These are phyloP conservation scores for Entelexis paramagnoliae DNA, from an alignment of 1,139 yeast species.

Conservation along the genomic window DNA sequence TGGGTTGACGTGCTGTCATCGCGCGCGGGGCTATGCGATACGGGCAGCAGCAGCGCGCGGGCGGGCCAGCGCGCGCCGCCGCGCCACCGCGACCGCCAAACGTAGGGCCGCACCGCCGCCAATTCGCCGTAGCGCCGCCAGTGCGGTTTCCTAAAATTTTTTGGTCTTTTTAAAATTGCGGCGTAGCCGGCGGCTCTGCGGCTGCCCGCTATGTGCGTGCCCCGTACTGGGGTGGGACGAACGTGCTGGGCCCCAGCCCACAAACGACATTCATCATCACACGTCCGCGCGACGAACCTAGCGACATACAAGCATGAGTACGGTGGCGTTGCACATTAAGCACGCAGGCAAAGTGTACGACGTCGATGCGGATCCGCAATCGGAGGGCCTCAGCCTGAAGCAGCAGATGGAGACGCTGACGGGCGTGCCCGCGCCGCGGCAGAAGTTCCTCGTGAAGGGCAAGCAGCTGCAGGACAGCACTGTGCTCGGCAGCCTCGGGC, in stretches of 20 bases:
- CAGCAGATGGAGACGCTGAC: constrained; percentile 61
- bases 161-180: no score
- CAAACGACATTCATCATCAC: neutral
- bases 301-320: constrained; percentile 2
- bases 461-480: constrained; percentile 73
- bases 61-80: neutral
- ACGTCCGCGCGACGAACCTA: neutral
- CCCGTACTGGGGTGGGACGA: no score
- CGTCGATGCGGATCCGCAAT: constrained; percentile 44
- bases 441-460: constrained; percentile 79
- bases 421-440: constrained; percentile 75
- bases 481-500: constrained; percentile 40
- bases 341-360: constrained; percentile 80
- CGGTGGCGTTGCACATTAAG: constrained; percentile 44
- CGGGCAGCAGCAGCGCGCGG: neutral
- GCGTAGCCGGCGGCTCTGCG: no score
- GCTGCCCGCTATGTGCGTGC: no score
- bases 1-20: neutral
- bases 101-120: no score
- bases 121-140: no score
- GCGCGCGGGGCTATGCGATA: neutral
- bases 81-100: neutral
- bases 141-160: no score
- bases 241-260: neutral
- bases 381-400: constrained; percentile 57